Base-by-base conservation (phyloP, 2,329 filamentous ascomycete species). In the Phialophora macrospora region DNA sequence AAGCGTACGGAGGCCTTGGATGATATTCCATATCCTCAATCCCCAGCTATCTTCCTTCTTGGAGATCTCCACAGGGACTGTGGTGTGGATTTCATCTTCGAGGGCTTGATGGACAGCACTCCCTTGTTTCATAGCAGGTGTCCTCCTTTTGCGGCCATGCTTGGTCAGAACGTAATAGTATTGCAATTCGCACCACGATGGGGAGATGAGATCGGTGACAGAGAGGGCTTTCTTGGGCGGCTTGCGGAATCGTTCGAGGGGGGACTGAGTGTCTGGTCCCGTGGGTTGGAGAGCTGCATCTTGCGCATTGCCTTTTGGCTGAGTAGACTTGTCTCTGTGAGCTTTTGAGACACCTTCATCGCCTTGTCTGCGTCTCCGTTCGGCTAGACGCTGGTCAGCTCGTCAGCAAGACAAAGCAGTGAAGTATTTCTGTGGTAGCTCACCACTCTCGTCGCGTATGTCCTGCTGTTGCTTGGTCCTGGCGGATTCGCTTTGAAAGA, bases 171-270 rank as follows among this genome's bases (percentile, higher is more conserved):
- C 91, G 78, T 96, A 97, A 82, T 88, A 93, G 73, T 97, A 96
- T 76, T 98, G 93, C 65, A 98, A 77, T 77, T 99, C 94, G 76
- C 95, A 99, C 95, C 95, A 99, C 7, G 93, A 89, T 1, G 93
- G 93, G 0, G 92, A 90, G 0, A 93, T 87, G 26, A 98, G 80
- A 76, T 99, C 95, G 2, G 91, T 93, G 0, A 98, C 95, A 0
- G 91, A 92, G 7, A 98, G 83, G 0, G 91, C 87, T 74, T 92
- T 94, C 73, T 84, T 89, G 0, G 92, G 92, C 63, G 85, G 88
- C 0, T 87, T 87, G 44, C 93, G 89, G 73, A 96, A 97, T 38
- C 90, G 87, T 68, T 92, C 84, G 1, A 97, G 79, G 0, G 93
- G 93, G 8, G 87, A 83, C 66, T 83, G 80, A 8, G 75, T 76